These are phyloP conservation scores for Zymoseptoria passerinii DNA, from an alignment of 2,329 filamentous ascomycete species.

Conservation along the genomic window DNA sequence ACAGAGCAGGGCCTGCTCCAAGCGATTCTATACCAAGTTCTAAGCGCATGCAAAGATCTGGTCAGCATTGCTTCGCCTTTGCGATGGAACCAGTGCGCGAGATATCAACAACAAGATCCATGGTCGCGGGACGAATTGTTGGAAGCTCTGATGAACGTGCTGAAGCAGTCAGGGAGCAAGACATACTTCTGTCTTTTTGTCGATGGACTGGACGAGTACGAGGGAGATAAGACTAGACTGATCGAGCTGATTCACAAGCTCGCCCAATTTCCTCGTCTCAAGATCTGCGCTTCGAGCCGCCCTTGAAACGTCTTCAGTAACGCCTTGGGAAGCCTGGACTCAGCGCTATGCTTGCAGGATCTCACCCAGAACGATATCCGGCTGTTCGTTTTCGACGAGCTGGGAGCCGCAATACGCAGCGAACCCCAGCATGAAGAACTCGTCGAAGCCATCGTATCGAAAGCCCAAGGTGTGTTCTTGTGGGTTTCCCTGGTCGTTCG, in stretches of 20 bases:
- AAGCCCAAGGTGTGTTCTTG: constrained; percentile 9
- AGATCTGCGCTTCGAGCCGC: constrained; percentile 7
- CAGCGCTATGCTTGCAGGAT: background rate
- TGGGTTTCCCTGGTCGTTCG: constrained; percentile 9
- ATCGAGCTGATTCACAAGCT: background rate
- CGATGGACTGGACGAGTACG: constrained; percentile 17
- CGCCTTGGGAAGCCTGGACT: background rate
- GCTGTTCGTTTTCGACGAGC: background rate
- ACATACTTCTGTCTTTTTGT: constrained; percentile 15
- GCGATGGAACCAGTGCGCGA: background rate
- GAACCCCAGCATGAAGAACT: background rate
- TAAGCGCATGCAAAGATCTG: constrained; percentile 4
- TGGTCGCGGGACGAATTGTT: constrained; percentile 1
- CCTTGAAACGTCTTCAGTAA: constrained; percentile 6
- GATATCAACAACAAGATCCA: background rate
- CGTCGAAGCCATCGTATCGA: constrained; percentile 2
- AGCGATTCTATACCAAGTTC: constrained; percentile 10
- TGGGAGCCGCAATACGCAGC: background rate
- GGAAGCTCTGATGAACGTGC: background rate
- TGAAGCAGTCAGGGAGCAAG: background rate
- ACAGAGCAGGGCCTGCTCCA: constrained; percentile 9
- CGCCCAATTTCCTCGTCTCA: background rate
- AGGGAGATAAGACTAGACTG: constrained; percentile 5
- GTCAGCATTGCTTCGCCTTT: background rate
- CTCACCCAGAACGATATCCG: constrained; percentile 1